phyloP scores from a whole-genome alignment of 2,329 filamentous ascomycete species.

The Monilinia polystroma region DNA sequence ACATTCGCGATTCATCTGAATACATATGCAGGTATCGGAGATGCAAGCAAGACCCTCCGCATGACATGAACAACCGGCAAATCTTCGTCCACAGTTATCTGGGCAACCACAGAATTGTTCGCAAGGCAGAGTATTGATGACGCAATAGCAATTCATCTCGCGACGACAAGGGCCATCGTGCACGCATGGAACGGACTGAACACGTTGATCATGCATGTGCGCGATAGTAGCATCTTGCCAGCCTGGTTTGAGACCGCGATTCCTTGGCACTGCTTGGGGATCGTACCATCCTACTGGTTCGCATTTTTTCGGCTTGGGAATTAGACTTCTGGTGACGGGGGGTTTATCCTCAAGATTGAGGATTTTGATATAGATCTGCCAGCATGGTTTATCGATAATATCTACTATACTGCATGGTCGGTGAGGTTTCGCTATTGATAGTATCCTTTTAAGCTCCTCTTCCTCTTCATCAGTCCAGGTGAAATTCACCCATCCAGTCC shows the following conservation, averaged over 20 bases:
- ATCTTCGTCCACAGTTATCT: constrained; percentile 60
- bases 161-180: constrained; percentile 65
- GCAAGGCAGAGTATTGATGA: constrained; percentile 60
- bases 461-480: constrained; percentile 14
- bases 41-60: constrained; percentile 58
- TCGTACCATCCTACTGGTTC: constrained; percentile 38
- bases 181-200: constrained; percentile 56
- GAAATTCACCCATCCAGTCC: neutral
- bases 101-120: constrained; percentile 70
- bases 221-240: constrained; percentile 34
- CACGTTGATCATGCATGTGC: constrained; percentile 39
- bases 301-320: neutral
- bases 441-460: constrained; percentile 21
- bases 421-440: constrained; percentile 27
- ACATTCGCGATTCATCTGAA: constrained; percentile 73
- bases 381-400: constrained; percentile 34
- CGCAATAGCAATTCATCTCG: constrained; percentile 59
- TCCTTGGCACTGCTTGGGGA: constrained; percentile 28
- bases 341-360: constrained; percentile 8
- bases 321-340: neutral
- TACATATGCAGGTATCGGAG: constrained; percentile 66
- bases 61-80: constrained; percentile 66
- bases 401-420: constrained; percentile 30
- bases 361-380: constrained; percentile 32
- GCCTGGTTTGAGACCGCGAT: constrained; percentile 27